Base-by-base conservation (phyloP, 2,329 filamentous ascomycete species). In the Ascochyta koolunga region DNA sequence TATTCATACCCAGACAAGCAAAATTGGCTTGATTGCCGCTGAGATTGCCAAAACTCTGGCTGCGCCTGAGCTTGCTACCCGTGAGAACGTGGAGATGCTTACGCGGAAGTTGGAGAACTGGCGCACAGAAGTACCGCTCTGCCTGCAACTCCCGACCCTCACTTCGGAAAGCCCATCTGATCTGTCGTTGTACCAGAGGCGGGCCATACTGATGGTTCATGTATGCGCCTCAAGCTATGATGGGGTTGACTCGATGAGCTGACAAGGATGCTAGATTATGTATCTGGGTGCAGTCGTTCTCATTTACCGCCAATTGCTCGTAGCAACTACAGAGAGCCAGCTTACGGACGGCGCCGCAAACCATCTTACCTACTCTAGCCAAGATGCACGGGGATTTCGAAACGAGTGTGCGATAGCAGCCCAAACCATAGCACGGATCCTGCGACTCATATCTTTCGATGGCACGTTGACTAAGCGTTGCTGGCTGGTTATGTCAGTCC, bases 131-230 rank as follows among this genome's bases (percentile, higher is more conserved):
- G 59, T 76, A n/a, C 73, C 73, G 7, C 39, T 50, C 4, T 64
- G 55, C 22, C 54, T 75, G 42, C 72, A 73, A 35, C 65, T 75
- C 6, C 47, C 65, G 0, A 65, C 62, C 1, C 61, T 75, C 15
- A 71, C 66, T 5, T 69, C 68, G 15, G 51, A 46, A 25, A 60
- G 58, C 5, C 59, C 64, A 1, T 64, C 67, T 21, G 50, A 64
- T 2, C 39, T 75, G 21, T 70, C 60, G 4, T 25, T 67, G 3
- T 73, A 66, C 33, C 69, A 76, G 47, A 58, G 66, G 29, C 63
- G 73, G 31, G 69, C 72, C 1, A 69, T 74, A 21, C 59, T 75
- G 15, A 72, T 76, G 71, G 64, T 75, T 25, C 72, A 76, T 44
- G 71, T 73, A 60, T 48, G 67, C 53, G 42, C 5, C 4, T 24